Conservation (phyloP, 2,329 filamentous ascomycete species). For the Epichloe glyceriae region DNA sequence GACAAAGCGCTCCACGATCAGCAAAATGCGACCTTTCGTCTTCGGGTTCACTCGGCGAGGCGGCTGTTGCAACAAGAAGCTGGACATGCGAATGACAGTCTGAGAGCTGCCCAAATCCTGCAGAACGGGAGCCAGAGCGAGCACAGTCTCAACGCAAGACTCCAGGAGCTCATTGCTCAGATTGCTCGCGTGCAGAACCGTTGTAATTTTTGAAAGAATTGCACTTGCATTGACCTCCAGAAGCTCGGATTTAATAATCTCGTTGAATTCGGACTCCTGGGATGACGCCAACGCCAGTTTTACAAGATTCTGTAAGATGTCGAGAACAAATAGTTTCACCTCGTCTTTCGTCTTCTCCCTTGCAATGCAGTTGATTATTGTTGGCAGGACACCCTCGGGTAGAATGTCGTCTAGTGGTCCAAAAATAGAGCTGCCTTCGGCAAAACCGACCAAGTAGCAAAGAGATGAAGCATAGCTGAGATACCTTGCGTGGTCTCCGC, state of each 20-base stretch:
- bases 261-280: slow-evolving; percentile 41
- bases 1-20: slow-evolving; percentile 71
- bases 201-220: slow-evolving; percentile 54
- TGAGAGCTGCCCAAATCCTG: slow-evolving; percentile 54
- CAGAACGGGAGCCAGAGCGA: slow-evolving; percentile 61
- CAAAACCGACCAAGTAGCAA: slow-evolving; percentile 67
- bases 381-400: slow-evolving; percentile 52
- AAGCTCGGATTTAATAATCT: slow-evolving; percentile 41
- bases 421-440: slow-evolving; percentile 56
- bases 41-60: slow-evolving; percentile 68
- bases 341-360: slow-evolving; percentile 69
- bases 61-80: slow-evolving; percentile 75
- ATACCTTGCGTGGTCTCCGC: slow-evolving; percentile 81
- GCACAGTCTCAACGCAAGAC: slow-evolving; percentile 64
- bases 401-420: slow-evolving; percentile 23
- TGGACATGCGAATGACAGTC: slow-evolving; percentile 67
- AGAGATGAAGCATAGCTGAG: slow-evolving; percentile 67
- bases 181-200: slow-evolving; percentile 47
- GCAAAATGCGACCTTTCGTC: slow-evolving; percentile 68
- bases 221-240: slow-evolving; percentile 43
- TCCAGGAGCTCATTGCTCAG: slow-evolving; percentile 65
- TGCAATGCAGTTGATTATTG: slow-evolving; percentile 59
- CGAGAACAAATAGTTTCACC: slow-evolving; percentile 71
- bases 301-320: slow-evolving; percentile 59
- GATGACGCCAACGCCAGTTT: slow-evolving; percentile 43